Evolutionary conservation across 495 filamentous ascomycete species (phyloP), one percentile per base, ranked within the genome.

Genomic region (Cairneyella variabilis): DNA sequence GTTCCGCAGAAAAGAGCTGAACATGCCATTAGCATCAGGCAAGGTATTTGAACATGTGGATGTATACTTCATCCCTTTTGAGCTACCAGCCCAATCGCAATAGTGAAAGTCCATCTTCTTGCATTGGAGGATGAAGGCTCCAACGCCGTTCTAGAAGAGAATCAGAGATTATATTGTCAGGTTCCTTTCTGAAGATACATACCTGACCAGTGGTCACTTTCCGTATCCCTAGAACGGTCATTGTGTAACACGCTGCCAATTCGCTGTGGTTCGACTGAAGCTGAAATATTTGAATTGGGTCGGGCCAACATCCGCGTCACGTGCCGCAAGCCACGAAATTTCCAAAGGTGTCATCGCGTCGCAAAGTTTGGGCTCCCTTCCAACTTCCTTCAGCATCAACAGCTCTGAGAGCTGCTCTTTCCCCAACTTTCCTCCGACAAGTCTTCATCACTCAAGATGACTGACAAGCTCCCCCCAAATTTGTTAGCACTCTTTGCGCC

Each of bases 121-220:
- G 81, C 93, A 98, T 82, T 96, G 91, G 54, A 96, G 79, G 69
- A 98, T 89, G 74, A 97, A 98, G 60, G 92, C 90, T 53, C 91
- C 93, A 59, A 96, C 82, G 76, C 93, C 93, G 72, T 98, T 98
- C 89, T 96, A 21, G 14, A 20, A 25, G 6, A 17, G n/a, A 4
- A 17, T 56, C 20, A 56, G 47, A 21, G 16, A 5, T 17, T 21
- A 21, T 20, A 28, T n/a, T 12, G 28, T 38, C 26, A 25, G n/a
- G 7, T 37, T 23, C 25, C 14, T 39, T 21, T 27, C 2, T 32
- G 9, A 27, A 1, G 20, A 3, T 16, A 56, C 71, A 37, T 75
- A 86, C 84, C 68, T 82, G 81, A 66, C 77, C 71, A 56, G 75
- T 72, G n/a, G 84, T 77, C n/a, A 79, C 66, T 60, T 77, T 60